These are phyloP conservation scores for Lactifluus hygrophoroides DNA, from an alignment of 768 basidiomycete species.

Conservation along the genomic window DNA sequence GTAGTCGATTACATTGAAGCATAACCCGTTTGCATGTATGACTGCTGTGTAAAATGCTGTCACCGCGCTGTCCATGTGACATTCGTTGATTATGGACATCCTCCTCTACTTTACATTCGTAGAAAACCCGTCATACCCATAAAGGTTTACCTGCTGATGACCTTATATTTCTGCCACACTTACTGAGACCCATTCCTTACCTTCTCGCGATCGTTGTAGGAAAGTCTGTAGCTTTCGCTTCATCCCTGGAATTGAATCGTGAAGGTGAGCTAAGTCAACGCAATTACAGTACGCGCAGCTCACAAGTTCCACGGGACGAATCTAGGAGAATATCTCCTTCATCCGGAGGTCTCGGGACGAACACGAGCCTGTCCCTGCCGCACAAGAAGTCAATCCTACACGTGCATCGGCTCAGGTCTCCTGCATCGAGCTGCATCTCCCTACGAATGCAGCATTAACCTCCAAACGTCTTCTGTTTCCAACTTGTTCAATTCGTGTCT, in stretches of 20 bases:
- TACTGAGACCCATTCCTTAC: not conserved
- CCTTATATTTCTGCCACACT: not conserved
- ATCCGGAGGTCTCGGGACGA: not conserved
- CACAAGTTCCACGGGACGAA: not conserved
- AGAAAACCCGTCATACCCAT: too few relatives aligned
- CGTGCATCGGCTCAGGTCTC: not conserved
- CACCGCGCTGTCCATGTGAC: too few relatives aligned
- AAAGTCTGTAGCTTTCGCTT: not conserved
- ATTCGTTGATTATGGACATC: too few relatives aligned
- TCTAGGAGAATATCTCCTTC: not conserved
- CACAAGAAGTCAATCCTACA: not conserved
- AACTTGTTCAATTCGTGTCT: not conserved
- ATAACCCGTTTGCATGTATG: too few relatives aligned
- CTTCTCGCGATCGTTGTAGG: too few relatives aligned
- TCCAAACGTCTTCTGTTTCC: not conserved
- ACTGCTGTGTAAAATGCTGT: too few relatives aligned
- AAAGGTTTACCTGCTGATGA: too few relatives aligned
- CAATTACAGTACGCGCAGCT: not conserved
- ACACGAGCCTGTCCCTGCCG: conserved; percentile 4
- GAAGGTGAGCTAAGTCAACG: not conserved
- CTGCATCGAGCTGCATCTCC: not conserved
- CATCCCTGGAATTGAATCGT: not conserved
- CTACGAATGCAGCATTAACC: not conserved
- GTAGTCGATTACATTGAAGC: too few relatives aligned
- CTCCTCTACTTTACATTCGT: too few relatives aligned